phyloP scores from a whole-genome alignment of 805 yeast species.

The Cyberlindnera euphorbiae region DNA sequence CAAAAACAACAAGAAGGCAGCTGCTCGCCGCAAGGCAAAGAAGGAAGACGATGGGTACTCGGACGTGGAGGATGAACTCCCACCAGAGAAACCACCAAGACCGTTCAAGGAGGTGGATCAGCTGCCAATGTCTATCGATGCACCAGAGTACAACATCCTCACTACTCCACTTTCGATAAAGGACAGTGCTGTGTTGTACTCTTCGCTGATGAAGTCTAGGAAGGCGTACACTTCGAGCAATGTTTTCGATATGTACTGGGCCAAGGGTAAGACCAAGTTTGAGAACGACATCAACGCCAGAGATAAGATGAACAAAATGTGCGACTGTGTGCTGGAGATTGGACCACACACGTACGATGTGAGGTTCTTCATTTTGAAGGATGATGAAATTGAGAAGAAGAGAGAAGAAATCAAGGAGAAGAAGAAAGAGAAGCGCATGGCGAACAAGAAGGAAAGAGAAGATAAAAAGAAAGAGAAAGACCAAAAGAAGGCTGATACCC shows the following conservation, averaged over 20 bases:
- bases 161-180: constrained; percentile 63
- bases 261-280: constrained; percentile 47
- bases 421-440: constrained; percentile 32
- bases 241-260: constrained; percentile 79
- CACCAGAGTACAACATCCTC: constrained; percentile 61
- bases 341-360: constrained; percentile 85
- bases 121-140: constrained; percentile 59
- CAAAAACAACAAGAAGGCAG: constrained; percentile 12
- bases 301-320: constrained; percentile 84
- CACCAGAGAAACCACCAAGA: constrained; percentile 28
- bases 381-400: constrained; percentile 58
- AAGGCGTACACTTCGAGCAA: constrained; percentile 58
- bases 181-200: constrained; percentile 69
- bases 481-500: neutral
- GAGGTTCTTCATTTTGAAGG: constrained; percentile 78
- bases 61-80: constrained; percentile 25
- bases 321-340: constrained; percentile 64
- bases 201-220: constrained; percentile 71
- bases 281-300: constrained; percentile 51
- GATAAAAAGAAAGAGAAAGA: constrained; percentile 24
- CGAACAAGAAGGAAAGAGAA: constrained; percentile 31
- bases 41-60: constrained; percentile 21
- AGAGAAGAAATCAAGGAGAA: constrained; percentile 38
- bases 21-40: constrained; percentile 15
- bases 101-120: constrained; percentile 66